phyloP scores from a whole-genome alignment of 805 yeast genomes.

The Candida ascalaphidarum region DNA sequence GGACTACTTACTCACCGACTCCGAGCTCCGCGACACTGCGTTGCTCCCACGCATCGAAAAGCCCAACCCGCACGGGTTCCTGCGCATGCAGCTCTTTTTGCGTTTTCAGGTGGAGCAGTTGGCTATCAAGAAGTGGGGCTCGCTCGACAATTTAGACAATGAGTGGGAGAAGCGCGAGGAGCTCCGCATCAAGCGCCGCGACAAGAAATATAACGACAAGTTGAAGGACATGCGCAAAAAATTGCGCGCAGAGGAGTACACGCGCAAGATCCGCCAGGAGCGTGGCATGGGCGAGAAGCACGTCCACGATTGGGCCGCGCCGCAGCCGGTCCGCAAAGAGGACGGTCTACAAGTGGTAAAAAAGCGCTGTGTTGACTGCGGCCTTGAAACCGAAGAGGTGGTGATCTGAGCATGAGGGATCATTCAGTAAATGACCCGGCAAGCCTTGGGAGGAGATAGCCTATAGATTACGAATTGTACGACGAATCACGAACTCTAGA shows the following conservation, averaged over 20 bases:
- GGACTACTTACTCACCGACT: slow-evolving; percentile 89
- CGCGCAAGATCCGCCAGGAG: slow-evolving; percentile 57
- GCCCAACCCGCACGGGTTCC: slow-evolving; percentile 91
- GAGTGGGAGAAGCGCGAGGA: slow-evolving; percentile 86
- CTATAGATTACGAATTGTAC: too few species aligned
- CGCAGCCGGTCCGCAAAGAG: slow-evolving; percentile 30
- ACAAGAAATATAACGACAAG: slow-evolving; percentile 69
- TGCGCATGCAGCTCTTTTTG: slow-evolving; percentile 86
- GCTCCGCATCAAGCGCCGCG: slow-evolving; percentile 62
- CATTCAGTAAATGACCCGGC: too few species aligned
- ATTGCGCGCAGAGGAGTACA: slow-evolving; percentile 86
- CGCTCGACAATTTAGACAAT: slow-evolving; percentile 77
- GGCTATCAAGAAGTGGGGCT: slow-evolving; percentile 93
- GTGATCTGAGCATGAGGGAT: slow-evolving; percentile 23
- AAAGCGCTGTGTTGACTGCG: slow-evolving; percentile 72
- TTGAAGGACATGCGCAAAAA: slow-evolving; percentile 82
- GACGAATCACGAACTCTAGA: too few species aligned
- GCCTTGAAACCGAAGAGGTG: slow-evolving; percentile 77
- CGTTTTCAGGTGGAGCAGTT: slow-evolving; percentile 89
- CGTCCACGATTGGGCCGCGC: slow-evolving; percentile 66
- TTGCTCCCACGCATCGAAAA: slow-evolving; percentile 74
- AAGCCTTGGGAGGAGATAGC: too few species aligned
- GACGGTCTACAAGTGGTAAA: slow-evolving; percentile 29
- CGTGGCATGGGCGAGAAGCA: slow-evolving; percentile 51
- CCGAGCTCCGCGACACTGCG: slow-evolving; percentile 68